A percentile compares a stretch with the other conserved stretches of the same genome.
These are phyloP conservation scores for Gyrodon lividus DNA, from an alignment of 768 basidiomycete genomes.

Conservation along the genomic window DNA sequence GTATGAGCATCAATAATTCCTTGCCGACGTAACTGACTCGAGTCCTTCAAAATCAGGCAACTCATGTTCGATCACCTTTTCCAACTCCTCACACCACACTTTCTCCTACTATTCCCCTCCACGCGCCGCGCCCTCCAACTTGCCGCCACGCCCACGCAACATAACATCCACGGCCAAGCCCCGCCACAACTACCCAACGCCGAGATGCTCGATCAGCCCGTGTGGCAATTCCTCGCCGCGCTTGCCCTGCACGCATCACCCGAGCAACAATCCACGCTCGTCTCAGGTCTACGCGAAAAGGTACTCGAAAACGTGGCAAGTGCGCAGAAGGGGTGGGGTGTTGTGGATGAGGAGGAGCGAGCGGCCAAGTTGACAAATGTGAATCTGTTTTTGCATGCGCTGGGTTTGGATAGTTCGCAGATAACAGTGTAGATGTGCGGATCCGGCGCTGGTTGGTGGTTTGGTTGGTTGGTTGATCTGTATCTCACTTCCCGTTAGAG, in stretches of 20 bases:
- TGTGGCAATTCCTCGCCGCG: conserved; percentile 94
- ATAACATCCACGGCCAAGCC: conserved; percentile 45
- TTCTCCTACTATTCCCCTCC: conserved; percentile 87
- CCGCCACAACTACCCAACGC: conserved; percentile 57
- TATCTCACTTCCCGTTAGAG: not conserved
- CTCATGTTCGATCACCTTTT: conserved; percentile 87
- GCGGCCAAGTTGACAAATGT: conserved; percentile 85
- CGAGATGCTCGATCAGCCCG: conserved; percentile 80
- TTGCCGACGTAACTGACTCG: conserved; percentile 7
- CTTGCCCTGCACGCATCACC: conserved; percentile 80
- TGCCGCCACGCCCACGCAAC: conserved; percentile 34
- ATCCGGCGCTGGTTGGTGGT: not conserved
- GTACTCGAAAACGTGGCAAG: conserved; percentile 86
- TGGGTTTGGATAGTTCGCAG: conserved; percentile 72
- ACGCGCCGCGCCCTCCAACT: conserved; percentile 59
- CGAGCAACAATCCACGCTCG: conserved; percentile 87
- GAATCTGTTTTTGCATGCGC: conserved; percentile 83
- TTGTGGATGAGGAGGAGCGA: conserved; percentile 68
- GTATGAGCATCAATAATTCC: conserved; percentile 40
- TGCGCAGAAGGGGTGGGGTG: conserved; percentile 69
- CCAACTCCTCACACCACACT: conserved; percentile 70
- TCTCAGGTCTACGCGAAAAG: conserved; percentile 85
- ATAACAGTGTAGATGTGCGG: conserved; percentile 45
- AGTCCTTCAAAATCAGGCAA: conserved; percentile 55
- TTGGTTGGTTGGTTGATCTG: too few species aligned